A percentile compares a stretch with the other conserved stretches of the same genome.
Evolutionary conservation across 257 asterid genomes (phyloP).

Genomic region (Osmanthus fragrans): DNA sequence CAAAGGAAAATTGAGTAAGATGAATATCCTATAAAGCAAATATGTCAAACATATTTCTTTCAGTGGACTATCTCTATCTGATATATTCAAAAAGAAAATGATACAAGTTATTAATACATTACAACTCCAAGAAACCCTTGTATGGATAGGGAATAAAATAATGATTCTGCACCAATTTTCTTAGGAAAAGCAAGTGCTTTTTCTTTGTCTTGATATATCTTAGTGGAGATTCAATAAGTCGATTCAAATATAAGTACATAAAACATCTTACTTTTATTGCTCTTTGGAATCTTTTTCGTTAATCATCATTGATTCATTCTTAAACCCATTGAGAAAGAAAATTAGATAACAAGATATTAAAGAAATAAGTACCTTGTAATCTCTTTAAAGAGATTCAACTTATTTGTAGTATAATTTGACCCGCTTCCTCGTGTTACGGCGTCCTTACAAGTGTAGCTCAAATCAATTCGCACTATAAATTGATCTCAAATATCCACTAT

Average conservation of each 20-base stretch:
- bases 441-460: no score
- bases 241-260: background rate
- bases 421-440: no score
- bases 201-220: background rate
- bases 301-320: background rate
- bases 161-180: background rate
- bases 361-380: no score
- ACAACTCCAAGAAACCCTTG: background rate
- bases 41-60: background rate
- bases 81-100: slow-evolving; percentile 28
- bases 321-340: background rate
- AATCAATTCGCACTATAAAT: no score
- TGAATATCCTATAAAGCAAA: background rate
- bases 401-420: no score
- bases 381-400: background rate
- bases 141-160: no score
- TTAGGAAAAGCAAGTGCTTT: background rate
- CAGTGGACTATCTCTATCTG: slow-evolving; percentile 23
- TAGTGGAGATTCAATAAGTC: background rate
- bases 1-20: slow-evolving; percentile 28
- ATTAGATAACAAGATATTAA: no score
- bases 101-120: slow-evolving; percentile 21
- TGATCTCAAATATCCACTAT: no score
- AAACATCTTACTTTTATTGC: background rate
- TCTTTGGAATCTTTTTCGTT: no score